These are phyloP conservation scores for Pezicula rhizophila DNA, from an alignment of 2,329 filamentous ascomycete genomes.

Conservation along the genomic window DNA sequence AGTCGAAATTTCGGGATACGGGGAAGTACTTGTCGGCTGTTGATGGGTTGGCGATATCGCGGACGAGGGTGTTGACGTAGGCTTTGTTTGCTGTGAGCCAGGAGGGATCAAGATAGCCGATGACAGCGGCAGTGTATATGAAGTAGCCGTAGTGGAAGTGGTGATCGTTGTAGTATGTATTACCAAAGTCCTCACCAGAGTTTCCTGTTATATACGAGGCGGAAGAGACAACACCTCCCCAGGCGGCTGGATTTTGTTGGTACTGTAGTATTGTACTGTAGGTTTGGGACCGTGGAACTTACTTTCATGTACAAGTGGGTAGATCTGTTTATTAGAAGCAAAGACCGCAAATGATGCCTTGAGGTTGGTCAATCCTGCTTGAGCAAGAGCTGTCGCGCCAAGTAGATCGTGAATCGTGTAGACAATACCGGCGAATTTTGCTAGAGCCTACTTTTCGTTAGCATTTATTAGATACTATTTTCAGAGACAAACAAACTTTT, in stretches of 20 bases:
- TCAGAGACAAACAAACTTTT: slow-evolving; percentile 47
- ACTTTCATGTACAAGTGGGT: slow-evolving; percentile 59
- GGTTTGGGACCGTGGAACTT: slow-evolving; percentile 21
- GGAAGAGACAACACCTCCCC: slow-evolving; percentile 76
- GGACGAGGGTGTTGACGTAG: slow-evolving; percentile 77
- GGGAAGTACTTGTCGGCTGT: slow-evolving; percentile 69
- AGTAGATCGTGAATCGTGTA: slow-evolving; percentile 61
- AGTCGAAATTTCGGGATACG: slow-evolving; percentile 79
- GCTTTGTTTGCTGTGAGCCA: slow-evolving; percentile 71
- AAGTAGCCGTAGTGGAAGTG: slow-evolving; percentile 84
- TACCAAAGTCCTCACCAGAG: slow-evolving; percentile 76
- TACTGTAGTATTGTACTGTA: slow-evolving; percentile 2
- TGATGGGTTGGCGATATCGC: slow-evolving; percentile 76
- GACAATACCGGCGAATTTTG: slow-evolving; percentile 68
- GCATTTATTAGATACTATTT: slow-evolving; percentile 22
- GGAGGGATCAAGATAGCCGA: slow-evolving; percentile 67
- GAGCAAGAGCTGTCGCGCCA: slow-evolving; percentile 49
- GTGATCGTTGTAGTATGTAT: slow-evolving; percentile 75
- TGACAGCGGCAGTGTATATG: slow-evolving; percentile 77
- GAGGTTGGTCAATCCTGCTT: slow-evolving; percentile 52
- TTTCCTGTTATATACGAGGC: slow-evolving; percentile 67
- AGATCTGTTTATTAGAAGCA: slow-evolving; percentile 60
- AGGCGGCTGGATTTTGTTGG: slow-evolving; percentile 41
- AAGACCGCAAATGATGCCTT: slow-evolving; percentile 64
- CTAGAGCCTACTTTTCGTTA: slow-evolving; percentile 47